Evolutionary conservation across 106 monocot genomes (phyloP).

Genomic region (Narthecium ossifragum): DNA sequence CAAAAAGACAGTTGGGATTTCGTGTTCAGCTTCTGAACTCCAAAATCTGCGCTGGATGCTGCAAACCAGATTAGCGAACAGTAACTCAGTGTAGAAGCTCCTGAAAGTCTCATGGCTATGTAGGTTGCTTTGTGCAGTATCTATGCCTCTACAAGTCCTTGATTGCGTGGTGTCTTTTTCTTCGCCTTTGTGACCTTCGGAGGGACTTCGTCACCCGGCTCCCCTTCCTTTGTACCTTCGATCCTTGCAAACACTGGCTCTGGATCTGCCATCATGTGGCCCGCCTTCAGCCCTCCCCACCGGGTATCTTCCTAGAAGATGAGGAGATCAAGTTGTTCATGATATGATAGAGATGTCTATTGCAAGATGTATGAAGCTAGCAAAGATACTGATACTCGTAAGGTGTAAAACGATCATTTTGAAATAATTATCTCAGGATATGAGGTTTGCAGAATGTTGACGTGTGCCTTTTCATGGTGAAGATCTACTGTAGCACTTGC

Average conservation of each 20-base stretch:
- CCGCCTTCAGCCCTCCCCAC: constrained; percentile 90
- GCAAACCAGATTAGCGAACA: no score
- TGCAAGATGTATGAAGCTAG: neutral
- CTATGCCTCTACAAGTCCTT: constrained; percentile 59
- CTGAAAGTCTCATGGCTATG: no score
- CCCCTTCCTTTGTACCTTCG: constrained; percentile 38
- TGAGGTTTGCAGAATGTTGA: neutral
- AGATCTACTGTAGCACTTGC: neutral
- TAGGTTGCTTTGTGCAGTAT: no score
- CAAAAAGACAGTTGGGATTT: no score
- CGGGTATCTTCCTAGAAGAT: constrained; percentile 62
- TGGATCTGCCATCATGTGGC: constrained; percentile 66
- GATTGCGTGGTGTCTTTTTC: constrained; percentile 21
- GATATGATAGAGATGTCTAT: no score
- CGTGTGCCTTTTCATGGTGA: neutral
- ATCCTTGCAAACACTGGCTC: constrained; percentile 79
- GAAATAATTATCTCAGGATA: neutral
- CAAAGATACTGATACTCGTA: neutral
- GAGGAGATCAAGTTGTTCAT: neutral
- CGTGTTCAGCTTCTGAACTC: no score
- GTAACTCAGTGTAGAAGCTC: no score
- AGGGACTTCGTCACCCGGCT: constrained; percentile 11
- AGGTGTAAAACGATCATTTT: neutral
- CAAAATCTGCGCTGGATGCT: no score
- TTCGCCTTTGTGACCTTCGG: constrained; percentile 33